Percentiles rank a stretch among this genome's conserved stretches.
phyloP scores from a whole-genome alignment of 306 rosid species.

The Dalbergia cochinchinensis region DNA sequence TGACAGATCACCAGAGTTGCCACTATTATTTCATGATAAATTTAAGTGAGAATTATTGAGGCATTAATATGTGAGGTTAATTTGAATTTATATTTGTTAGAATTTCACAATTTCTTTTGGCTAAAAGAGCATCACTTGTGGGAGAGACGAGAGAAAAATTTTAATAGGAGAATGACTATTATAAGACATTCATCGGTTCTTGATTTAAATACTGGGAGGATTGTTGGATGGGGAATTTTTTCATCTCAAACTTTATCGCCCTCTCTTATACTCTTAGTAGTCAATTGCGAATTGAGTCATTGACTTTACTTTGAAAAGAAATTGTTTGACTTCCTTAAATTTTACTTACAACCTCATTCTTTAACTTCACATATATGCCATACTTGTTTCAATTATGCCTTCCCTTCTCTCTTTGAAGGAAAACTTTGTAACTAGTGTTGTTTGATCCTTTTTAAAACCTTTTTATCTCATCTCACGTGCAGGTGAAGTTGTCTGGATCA shows the following conservation, averaged over 20 bases:
- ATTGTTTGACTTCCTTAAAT: background rate
- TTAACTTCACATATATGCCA: background rate
- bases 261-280: slow-evolving; percentile 13
- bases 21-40: slow-evolving; percentile 9
- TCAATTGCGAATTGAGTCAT: slow-evolving; percentile 30
- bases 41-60: slow-evolving; percentile 11
- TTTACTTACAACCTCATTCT: background rate
- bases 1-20: background rate
- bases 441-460: slow-evolving; percentile 36
- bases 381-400: slow-evolving; percentile 16
- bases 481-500: slow-evolving; percentile 98
- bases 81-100: background rate
- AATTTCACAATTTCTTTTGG: slow-evolving; percentile 23
- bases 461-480: slow-evolving; percentile 46
- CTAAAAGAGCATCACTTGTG: slow-evolving; percentile 3
- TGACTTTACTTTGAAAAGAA: slow-evolving; percentile 7
- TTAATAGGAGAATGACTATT: slow-evolving; percentile 10
- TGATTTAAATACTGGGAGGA: background rate
- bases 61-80: background rate
- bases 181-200: background rate
- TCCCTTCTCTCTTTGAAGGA: slow-evolving; percentile 27
- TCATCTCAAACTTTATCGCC: background rate
- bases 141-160: background rate
- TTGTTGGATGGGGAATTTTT: background rate
- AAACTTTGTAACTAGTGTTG: slow-evolving; percentile 6